phyloP scores from a whole-genome alignment of 176 grass and related monocot species.

The Eragrostis curvula region DNA sequence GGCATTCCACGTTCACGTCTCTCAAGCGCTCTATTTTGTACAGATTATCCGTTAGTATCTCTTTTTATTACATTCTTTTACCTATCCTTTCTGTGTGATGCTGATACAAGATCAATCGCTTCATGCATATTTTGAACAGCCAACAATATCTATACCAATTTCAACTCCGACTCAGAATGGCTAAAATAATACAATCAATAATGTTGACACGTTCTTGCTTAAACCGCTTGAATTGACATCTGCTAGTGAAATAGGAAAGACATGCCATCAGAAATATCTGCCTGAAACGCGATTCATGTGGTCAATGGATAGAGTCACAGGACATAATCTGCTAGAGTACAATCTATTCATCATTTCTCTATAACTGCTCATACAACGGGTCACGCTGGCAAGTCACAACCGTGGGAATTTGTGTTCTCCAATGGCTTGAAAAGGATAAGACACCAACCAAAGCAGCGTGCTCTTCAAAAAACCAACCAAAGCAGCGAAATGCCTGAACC shows the following conservation, averaged over 20 bases:
- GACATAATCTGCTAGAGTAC: conserved; percentile 29
- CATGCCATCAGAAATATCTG: neutral
- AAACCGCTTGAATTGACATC: neutral
- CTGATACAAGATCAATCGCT: neutral
- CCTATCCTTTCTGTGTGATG: neutral
- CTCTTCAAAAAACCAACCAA: too few species aligned
- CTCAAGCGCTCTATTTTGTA: neutral
- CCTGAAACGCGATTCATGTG: conserved; percentile 10
- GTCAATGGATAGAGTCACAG: neutral
- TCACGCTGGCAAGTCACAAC: conserved; percentile 30
- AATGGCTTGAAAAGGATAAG: conserved; percentile 38
- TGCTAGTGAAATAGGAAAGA: conserved; percentile 3
- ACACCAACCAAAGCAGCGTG: too few species aligned
- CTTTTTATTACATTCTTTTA: neutral
- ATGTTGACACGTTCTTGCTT: conserved; percentile 1
- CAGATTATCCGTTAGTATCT: neutral
- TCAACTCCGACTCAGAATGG: neutral
- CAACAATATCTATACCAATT: neutral
- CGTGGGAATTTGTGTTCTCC: conserved; percentile 38
- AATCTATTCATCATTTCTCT: conserved; percentile 7
- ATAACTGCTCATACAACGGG: conserved; percentile 9
- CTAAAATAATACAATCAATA: neutral
- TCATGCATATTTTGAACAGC: neutral
- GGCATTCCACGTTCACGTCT: conserved; percentile 29
- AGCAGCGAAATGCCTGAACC: conserved; percentile 42